Percentiles rank a stretch among this genome's conserved stretches.
These are phyloP conservation scores for Colletotrichum incanum DNA, from an alignment of 2,329 filamentous ascomycete genomes.

Conservation along the genomic window DNA sequence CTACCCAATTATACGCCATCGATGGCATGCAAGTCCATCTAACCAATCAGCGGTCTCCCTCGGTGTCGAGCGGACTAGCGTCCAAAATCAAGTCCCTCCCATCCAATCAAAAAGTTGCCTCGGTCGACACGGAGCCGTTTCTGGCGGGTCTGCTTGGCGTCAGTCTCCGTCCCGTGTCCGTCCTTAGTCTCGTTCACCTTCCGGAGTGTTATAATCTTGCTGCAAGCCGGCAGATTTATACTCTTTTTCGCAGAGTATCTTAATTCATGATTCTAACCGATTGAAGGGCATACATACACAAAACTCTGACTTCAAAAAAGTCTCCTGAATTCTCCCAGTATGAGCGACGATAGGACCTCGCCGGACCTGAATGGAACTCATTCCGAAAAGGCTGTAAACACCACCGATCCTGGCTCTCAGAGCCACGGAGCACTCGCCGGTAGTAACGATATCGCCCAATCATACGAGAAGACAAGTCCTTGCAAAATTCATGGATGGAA, in stretches of 20 bases:
- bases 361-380: not conserved
- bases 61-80: not conserved
- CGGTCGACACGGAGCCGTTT: not conserved
- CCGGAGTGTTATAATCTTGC: not conserved
- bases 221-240: not conserved
- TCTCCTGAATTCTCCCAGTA: not conserved
- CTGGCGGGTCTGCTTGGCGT: not conserved
- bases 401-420: not conserved
- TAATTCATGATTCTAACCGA: not conserved
- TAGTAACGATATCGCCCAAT: not conserved
- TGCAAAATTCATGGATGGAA: not conserved
- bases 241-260: not conserved
- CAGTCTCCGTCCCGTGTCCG: constrained; percentile 3
- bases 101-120: not conserved
- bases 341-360: not conserved
- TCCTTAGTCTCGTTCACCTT: not conserved
- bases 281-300: no score
- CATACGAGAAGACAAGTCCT: not conserved
- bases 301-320: no score
- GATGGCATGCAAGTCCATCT: no score
- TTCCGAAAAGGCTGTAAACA: not conserved
- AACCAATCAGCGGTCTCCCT: not conserved
- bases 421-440: not conserved
- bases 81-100: no score
- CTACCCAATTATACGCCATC: no score